A percentile compares a stretch with the other conserved stretches of the same genome.
Conservation (phyloP, 768 basidiomycete genomes). For the Panellus pusillus region DNA sequence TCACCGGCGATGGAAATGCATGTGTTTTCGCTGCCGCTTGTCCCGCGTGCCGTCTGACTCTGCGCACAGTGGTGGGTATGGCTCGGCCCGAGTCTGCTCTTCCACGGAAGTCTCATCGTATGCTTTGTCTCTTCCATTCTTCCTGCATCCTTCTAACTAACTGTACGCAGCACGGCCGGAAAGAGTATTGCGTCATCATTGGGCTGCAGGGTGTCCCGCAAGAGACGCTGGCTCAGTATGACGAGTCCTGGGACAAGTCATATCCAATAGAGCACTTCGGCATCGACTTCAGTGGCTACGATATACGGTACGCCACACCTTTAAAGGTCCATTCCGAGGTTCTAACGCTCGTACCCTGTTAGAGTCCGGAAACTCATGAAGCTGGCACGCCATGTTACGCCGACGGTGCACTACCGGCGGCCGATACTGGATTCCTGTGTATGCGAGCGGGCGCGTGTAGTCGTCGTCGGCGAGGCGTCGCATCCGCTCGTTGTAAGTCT, state of each 20-base stretch:
- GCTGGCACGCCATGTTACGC: conserved; percentile 28
- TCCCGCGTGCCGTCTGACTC: background rate
- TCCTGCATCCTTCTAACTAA: conserved; percentile 27
- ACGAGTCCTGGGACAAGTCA: conserved; percentile 32
- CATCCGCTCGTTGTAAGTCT: conserved; percentile 51
- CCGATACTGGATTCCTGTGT: conserved; percentile 47
- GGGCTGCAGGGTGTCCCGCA: conserved; percentile 12
- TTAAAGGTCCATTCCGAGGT: background rate
- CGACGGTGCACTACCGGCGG: conserved; percentile 30
- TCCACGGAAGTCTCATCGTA: conserved; percentile 32
- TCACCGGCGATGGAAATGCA: conserved; percentile 32
- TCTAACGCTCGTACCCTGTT: background rate
- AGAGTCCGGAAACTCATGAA: conserved; percentile 37
- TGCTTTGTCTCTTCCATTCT: conserved; percentile 6
- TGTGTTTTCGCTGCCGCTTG: conserved; percentile 11
- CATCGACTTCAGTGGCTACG: conserved; percentile 35
- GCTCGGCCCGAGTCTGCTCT: conserved; percentile 28
- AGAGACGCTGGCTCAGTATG: conserved; percentile 23
- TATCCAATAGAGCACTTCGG: conserved; percentile 34
- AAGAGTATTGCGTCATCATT: conserved; percentile 22
- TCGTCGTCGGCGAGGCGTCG: conserved; percentile 61
- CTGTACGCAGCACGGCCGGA: conserved; percentile 28
- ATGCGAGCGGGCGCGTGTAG: conserved; percentile 45
- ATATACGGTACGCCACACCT: conserved; percentile 31
- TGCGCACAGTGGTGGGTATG: conserved; percentile 35